A percentile compares a stretch with the other conserved stretches of the same genome.
phyloP scores from a whole-genome alignment of 1,139 yeast genomes.

The Debaryomycetaceae sp. region DNA sequence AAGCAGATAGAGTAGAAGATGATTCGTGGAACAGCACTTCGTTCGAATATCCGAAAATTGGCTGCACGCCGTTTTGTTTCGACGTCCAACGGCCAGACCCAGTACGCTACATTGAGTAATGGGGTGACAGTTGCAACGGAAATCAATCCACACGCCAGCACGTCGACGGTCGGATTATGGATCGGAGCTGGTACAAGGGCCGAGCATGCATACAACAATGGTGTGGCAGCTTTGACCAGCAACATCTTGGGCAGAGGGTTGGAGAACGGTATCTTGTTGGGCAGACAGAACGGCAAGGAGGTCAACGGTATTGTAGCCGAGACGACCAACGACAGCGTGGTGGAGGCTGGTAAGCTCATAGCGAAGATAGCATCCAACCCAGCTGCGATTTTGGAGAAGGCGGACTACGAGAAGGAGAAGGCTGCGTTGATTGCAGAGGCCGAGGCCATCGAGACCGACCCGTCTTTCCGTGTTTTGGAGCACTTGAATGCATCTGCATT shows the following conservation, averaged over 20 bases:
- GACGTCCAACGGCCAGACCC: conserved; percentile 57
- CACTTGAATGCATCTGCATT: conserved; percentile 78
- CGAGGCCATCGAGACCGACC: conserved; percentile 43
- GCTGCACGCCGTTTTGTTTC: conserved; percentile 54
- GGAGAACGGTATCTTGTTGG: conserved; percentile 44
- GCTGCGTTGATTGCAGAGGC: conserved; percentile 37
- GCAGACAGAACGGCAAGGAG: conserved; percentile 48
- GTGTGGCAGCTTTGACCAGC: conserved; percentile 67
- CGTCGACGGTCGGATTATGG: conserved; percentile 66
- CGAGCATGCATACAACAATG: conserved; percentile 77
- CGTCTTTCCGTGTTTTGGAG: conserved; percentile 54
- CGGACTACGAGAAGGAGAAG: conserved; percentile 33
- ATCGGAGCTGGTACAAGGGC: conserved; percentile 75
- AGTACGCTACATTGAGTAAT: conserved; percentile 66
- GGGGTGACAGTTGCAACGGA: conserved; percentile 74
- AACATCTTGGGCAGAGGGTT: conserved; percentile 42
- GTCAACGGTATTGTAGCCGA: conserved; percentile 52
- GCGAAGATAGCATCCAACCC: conserved; percentile 36
- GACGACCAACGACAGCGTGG: conserved; percentile 41
- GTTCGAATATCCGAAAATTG: conserved; percentile 28
- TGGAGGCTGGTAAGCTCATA: conserved; percentile 40
- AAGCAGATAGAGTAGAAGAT: conserved; percentile 10
- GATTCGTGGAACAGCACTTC: conserved; percentile 39
- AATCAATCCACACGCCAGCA: conserved; percentile 50
- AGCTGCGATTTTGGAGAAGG: conserved; percentile 25